Evolutionary conservation across 768 basidiomycete genomes (phyloP).

Genomic region (Pleurotus sapidus): DNA sequence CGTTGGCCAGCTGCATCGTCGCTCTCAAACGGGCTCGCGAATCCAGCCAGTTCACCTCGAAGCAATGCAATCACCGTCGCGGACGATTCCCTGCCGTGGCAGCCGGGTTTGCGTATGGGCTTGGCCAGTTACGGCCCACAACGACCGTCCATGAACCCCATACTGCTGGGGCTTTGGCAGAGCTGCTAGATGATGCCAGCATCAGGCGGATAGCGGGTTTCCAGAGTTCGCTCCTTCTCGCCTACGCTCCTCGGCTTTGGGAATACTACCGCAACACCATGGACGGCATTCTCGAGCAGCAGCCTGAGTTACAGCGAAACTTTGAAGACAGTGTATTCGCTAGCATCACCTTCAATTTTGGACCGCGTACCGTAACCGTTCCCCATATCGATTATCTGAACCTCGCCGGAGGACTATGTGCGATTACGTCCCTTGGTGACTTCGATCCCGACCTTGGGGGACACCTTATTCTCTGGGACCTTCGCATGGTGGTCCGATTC

Average conservation of each 20-base stretch:
- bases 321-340: slow-evolving; percentile 26
- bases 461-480: slow-evolving; percentile 18
- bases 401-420: slow-evolving; percentile 20
- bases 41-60: background rate
- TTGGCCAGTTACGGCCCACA: slow-evolving; percentile 17
- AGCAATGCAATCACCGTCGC: slow-evolving; percentile 12
- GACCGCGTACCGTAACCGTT: background rate
- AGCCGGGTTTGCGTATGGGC: slow-evolving; percentile 23
- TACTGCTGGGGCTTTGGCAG: background rate
- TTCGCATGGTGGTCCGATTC: slow-evolving; percentile 13
- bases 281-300: slow-evolving; percentile 2
- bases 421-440: slow-evolving; percentile 10
- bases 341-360: slow-evolving; percentile 11
- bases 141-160: background rate
- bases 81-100: slow-evolving; percentile 17
- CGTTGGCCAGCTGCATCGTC: background rate
- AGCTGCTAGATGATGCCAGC: background rate
- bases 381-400: slow-evolving; percentile 24
- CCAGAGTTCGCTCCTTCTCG: slow-evolving; percentile 11
- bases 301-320: slow-evolving; percentile 14
- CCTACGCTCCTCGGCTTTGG: slow-evolving; percentile 20
- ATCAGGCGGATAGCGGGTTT: slow-evolving; percentile 18
- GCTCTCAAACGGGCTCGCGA: background rate
- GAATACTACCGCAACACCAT: slow-evolving; percentile 12
- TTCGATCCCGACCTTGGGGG: slow-evolving; percentile 12